phyloP scores from a whole-genome alignment of 495 filamentous ascomycete species.

The Emericellopsis terricola region DNA sequence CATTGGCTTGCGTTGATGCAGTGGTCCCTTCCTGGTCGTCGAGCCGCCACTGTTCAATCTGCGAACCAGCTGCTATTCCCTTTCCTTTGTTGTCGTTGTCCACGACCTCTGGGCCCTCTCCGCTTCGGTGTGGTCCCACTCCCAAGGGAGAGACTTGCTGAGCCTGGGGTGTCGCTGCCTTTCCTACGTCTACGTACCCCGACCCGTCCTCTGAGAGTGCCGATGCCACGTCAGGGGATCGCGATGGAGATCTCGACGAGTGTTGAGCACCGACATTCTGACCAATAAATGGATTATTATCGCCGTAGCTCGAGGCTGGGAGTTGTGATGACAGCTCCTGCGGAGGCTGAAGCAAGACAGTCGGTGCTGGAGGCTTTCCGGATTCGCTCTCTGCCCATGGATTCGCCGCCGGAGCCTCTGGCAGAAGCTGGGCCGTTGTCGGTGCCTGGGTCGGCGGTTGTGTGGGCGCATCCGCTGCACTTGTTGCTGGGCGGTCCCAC shows the following conservation, averaged over 20 bases:
- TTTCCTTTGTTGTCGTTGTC: not conserved
- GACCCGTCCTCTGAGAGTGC: slow-evolving; percentile 13
- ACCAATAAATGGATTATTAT: slow-evolving; percentile 15
- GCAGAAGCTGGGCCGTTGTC: not conserved
- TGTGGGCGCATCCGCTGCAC: too few relatives aligned
- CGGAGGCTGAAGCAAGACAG: too few relatives aligned
- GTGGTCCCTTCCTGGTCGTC: not conserved
- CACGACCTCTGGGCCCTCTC: not conserved
- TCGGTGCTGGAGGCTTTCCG: too few relatives aligned
- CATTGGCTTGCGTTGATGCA: not conserved
- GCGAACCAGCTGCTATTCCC: not conserved
- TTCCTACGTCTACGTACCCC: not conserved
- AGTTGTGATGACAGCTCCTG: not conserved
- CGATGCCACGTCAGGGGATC: slow-evolving; percentile 11
- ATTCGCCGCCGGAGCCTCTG: slow-evolving; percentile 7
- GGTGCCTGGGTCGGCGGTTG: not conserved
- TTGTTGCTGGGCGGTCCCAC: too few relatives aligned
- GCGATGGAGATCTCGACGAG: slow-evolving; percentile 10
- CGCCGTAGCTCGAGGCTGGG: not conserved
- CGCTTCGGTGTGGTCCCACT: too few relatives aligned
- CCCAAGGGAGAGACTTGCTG: too few relatives aligned
- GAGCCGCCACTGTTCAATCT: slow-evolving; percentile 1
- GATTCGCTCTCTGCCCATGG: too few relatives aligned
- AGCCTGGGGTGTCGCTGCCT: too few relatives aligned
- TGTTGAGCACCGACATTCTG: slow-evolving; percentile 12